Conservation (phyloP, 2,329 filamentous ascomycete species). For the Immersiporthe knoxdaviesiana region DNA sequence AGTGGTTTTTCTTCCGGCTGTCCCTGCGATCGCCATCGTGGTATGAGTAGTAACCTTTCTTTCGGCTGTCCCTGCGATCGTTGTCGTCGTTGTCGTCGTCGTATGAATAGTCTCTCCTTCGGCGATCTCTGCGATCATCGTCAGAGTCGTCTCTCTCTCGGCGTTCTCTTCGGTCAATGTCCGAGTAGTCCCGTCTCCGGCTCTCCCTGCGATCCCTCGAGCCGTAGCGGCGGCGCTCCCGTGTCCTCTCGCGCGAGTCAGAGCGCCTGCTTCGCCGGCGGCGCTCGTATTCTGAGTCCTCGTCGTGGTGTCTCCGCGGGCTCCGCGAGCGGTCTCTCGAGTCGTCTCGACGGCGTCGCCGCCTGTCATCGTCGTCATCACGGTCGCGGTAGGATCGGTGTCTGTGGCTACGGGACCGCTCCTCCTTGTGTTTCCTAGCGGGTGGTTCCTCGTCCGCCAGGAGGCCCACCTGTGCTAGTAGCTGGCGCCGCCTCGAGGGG, state of each 20-base stretch:
- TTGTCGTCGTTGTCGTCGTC: too few relatives aligned
- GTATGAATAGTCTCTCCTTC: neutral
- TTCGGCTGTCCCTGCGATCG: constrained; percentile 19
- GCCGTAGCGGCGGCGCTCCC: constrained; percentile 42
- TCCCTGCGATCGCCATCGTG: neutral
- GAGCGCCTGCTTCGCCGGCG: constrained; percentile 49
- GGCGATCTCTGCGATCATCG: neutral
- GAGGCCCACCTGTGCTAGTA: constrained; percentile 67
- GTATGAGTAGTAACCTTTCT: constrained; percentile 31
- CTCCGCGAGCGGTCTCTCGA: constrained; percentile 50
- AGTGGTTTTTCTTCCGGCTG: neutral
- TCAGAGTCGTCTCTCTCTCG: neutral
- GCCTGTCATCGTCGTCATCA: constrained; percentile 34
- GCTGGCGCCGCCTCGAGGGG: constrained; percentile 66
- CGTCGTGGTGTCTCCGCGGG: constrained; percentile 42
- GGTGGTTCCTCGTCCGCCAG: constrained; percentile 52
- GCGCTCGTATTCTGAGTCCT: constrained; percentile 45
- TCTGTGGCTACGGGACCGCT: constrained; percentile 48
- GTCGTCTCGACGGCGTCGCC: constrained; percentile 49
- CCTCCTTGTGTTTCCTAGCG: constrained; percentile 46
- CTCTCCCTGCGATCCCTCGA: constrained; percentile 37
- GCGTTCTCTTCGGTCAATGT: constrained; percentile 29
- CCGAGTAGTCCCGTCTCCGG: constrained; percentile 28
- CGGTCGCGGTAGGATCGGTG: constrained; percentile 40
- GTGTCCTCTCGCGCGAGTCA: constrained; percentile 46